Evolutionary conservation across 164 flowering plant species (phyloP).

Genomic region (Pachysandra terminalis): DNA sequence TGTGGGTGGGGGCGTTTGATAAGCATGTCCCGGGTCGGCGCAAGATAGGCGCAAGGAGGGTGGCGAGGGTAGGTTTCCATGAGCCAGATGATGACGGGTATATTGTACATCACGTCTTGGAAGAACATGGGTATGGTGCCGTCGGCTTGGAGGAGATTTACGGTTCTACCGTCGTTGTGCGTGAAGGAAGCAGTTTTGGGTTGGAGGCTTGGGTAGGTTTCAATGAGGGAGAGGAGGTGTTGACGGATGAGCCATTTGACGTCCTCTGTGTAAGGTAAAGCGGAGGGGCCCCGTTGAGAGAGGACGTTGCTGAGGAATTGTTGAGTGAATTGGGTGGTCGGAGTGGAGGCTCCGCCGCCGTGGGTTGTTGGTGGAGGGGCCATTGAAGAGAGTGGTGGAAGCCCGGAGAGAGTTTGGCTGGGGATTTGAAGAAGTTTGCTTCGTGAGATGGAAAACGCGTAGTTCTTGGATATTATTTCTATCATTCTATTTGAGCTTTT

Average conservation of each 20-base stretch:
- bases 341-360: background rate
- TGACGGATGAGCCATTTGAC: conserved; percentile 72
- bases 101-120: conserved; percentile 56
- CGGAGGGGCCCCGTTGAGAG: conserved; percentile 63
- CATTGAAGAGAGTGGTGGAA: background rate
- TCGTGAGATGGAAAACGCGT: no score
- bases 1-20: conserved; percentile 61
- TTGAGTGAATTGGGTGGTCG: conserved; percentile 38
- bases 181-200: conserved; percentile 62
- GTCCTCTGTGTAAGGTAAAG: conserved; percentile 62
- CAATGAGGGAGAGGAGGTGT: conserved; percentile 44
- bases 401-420: background rate
- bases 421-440: no score
- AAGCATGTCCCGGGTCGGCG: conserved; percentile 71
- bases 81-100: conserved; percentile 67
- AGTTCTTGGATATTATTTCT: no score
- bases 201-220: conserved; percentile 46
- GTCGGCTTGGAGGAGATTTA: conserved; percentile 63
- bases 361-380: background rate
- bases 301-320: conserved; percentile 61
- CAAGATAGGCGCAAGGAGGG: conserved; percentile 57
- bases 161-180: conserved; percentile 74
- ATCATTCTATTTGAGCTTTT: no score
- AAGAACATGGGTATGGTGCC: conserved; percentile 62
- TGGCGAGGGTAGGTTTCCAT: conserved; percentile 67